These are phyloP conservation scores for Pyrenophora teres DNA, from an alignment of 2,329 filamentous ascomycete species.

Conservation along the genomic window DNA sequence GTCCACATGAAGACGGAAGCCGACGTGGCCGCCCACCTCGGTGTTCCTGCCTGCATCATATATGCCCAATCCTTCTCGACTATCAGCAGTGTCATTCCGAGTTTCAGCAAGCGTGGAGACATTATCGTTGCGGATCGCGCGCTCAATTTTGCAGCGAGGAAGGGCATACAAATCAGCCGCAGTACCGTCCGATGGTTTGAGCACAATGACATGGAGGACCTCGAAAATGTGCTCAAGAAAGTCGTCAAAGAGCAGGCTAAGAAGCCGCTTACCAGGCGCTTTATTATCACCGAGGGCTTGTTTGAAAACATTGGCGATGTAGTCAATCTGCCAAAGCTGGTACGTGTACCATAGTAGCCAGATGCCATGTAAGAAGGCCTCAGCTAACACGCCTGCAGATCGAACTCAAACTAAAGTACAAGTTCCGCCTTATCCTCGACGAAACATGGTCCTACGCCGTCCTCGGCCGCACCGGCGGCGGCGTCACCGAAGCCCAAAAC, in stretches of 20 bases:
- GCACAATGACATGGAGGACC: conserved; percentile 93
- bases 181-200: conserved; percentile 93
- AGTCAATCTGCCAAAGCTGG: conserved; percentile 81
- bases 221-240: conserved; percentile 82
- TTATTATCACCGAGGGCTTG: conserved; percentile 93
- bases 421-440: conserved; percentile 95
- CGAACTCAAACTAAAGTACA: conserved; percentile 93
- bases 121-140: conserved; percentile 95
- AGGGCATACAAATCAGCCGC: conserved; percentile 89
- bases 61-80: conserved; percentile 97
- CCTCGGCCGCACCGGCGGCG: conserved; percentile 85
- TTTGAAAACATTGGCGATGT: conserved; percentile 91
- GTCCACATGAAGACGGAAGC: conserved; percentile 97
- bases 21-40: conserved; percentile 88
- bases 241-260: conserved; percentile 86
- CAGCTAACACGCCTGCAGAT: conserved; percentile 57
- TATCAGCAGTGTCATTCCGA: conserved; percentile 94
- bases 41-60: conserved; percentile 86
- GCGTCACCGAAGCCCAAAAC: conserved; percentile 94
- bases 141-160: conserved; percentile 91
- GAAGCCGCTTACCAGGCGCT: conserved; percentile 87
- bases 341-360: conserved; percentile 50
- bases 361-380: not conserved
- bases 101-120: conserved; percentile 95
- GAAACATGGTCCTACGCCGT: conserved; percentile 98